These are phyloP conservation scores for Phanerodontia chrysosporium DNA, from an alignment of 768 basidiomycete species.

Conservation along the genomic window DNA sequence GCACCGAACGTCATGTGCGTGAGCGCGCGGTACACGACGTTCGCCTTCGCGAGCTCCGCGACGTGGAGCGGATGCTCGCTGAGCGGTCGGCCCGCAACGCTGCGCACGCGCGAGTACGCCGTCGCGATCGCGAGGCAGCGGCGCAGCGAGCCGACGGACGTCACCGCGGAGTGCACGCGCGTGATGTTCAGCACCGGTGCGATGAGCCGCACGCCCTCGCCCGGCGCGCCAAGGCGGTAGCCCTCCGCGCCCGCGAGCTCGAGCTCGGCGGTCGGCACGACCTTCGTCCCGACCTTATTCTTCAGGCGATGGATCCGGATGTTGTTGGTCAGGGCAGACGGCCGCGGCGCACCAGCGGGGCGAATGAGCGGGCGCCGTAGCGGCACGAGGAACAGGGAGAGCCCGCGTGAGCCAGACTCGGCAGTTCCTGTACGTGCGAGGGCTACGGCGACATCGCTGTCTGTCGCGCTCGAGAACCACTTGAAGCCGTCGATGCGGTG, in stretches of 20 bases:
- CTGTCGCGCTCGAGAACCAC: conserved; percentile 84
- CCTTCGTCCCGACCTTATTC: conserved; percentile 73
- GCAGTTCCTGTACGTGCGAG: conserved; percentile 65
- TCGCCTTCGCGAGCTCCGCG: conserved; percentile 55
- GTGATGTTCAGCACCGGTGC: conserved; percentile 75
- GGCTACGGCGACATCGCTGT: conserved; percentile 67
- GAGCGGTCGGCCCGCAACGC: conserved; percentile 47
- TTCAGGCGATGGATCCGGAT: conserved; percentile 72
- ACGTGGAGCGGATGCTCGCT: conserved; percentile 59
- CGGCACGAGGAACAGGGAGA: conserved; percentile 75
- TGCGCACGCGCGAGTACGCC: conserved; percentile 57
- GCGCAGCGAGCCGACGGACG: conserved; percentile 52
- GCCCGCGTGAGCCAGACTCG: conserved; percentile 53
- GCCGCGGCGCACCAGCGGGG: conserved; percentile 34
- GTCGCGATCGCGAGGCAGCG: conserved; percentile 63
- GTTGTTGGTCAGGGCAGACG: conserved; percentile 53
- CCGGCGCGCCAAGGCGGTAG: conserved; percentile 55
- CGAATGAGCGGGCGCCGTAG: conserved; percentile 50
- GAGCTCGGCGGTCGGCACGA: conserved; percentile 74
- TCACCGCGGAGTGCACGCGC: conserved; percentile 59
- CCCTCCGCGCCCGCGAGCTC: conserved; percentile 54
- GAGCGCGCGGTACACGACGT: conserved; percentile 61
- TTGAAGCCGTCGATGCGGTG: conserved; percentile 69
- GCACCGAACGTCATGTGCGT: conserved; percentile 60
- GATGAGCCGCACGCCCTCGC: conserved; percentile 63